Base-by-base conservation (phyloP, 768 basidiomycete genomes). In the Leccinum boreale region DNA sequence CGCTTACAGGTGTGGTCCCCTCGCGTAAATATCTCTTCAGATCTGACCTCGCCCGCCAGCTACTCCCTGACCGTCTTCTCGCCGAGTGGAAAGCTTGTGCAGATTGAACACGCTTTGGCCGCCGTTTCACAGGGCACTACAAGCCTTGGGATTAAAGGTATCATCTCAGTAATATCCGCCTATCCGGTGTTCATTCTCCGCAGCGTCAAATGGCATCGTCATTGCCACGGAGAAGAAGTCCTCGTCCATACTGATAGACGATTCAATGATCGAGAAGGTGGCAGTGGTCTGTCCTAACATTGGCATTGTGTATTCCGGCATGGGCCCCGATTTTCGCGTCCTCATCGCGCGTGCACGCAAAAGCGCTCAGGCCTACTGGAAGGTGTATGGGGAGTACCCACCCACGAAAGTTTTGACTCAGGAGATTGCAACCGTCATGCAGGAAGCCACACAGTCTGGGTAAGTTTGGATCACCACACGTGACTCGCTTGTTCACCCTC, bases 1-100 rank as follows among this genome's bases (percentile, higher is more conserved):
- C 70, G 88, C 89, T 49, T 90, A 90, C 76, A 89, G 88, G 87
- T 82, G 65, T 58, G 51, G 49, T 39, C 39, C 55, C 35, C 61
- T 53, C 63, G 59, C 61, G 59, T 55, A 54, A 63, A 55, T 59
- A 58, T 60, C 59, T 55, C 59, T 29, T 53, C 52, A 55, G 36
- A 44, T 60, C 69, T 69, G 55, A 71, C 49, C 26, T 53, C 39
- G 47, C 53, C 48, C 48, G 53, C 48, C 70, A 98, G 95, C 70
- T 99, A 97, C 81, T 99, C 97, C 64, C 85, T 99, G 61, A 99
- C 97, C 14, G 96, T 97, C 67, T 99, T 99, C 85, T 97, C 94
- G 39, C 97, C 97, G 54, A 97, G 94, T 67, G 96, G 96, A 63
- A 97, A 94, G 82, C 85, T 99, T 52, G 96, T 99, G 59, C 97